Percentiles rank a stretch among this genome's conserved stretches.
Evolutionary conservation across 2,329 filamentous ascomycete genomes (phyloP).

Genomic region (Diaporthe helianthi): DNA sequence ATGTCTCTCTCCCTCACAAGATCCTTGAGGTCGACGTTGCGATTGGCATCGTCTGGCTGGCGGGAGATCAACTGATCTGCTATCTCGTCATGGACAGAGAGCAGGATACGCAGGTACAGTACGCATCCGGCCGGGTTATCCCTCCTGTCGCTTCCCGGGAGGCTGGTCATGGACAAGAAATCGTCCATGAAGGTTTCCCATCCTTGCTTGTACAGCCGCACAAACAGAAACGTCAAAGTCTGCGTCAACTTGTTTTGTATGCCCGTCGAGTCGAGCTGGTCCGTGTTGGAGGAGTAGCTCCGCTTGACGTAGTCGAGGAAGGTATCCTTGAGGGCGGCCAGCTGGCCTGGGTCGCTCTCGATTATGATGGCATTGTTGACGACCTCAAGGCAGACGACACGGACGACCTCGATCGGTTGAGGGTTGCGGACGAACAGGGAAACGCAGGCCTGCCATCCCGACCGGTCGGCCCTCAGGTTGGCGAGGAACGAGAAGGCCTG

Average conservation of each 20-base stretch:
- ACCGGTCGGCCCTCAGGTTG: slow-evolving; percentile 80
- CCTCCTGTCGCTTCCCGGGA: slow-evolving; percentile 62
- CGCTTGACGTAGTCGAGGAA: slow-evolving; percentile 82
- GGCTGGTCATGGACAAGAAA: slow-evolving; percentile 76
- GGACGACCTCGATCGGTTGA: slow-evolving; percentile 80
- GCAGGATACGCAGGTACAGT: slow-evolving; percentile 87
- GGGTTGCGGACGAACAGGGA: slow-evolving; percentile 83
- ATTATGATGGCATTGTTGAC: slow-evolving; percentile 90
- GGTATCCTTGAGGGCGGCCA: slow-evolving; percentile 79
- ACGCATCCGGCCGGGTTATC: slow-evolving; percentile 80
- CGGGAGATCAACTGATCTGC: slow-evolving; percentile 88
- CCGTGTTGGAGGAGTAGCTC: slow-evolving; percentile 69
- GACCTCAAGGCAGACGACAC: slow-evolving; percentile 88
- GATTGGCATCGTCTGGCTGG: slow-evolving; percentile 78
- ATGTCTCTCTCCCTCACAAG: slow-evolving; percentile 86
- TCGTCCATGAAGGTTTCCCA: slow-evolving; percentile 95
- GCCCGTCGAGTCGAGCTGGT: slow-evolving; percentile 71
- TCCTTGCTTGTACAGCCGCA: slow-evolving; percentile 80
- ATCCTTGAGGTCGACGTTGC: slow-evolving; percentile 91
- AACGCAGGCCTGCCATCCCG: slow-evolving; percentile 90
- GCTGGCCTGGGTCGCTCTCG: slow-evolving; percentile 75
- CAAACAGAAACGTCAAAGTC: slow-evolving; percentile 92
- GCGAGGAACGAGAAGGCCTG: slow-evolving; percentile 84
- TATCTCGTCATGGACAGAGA: slow-evolving; percentile 95
- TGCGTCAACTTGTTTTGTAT: slow-evolving; percentile 98